A percentile compares a stretch with the other conserved stretches of the same genome.
Conservation (phyloP, 345 rosid genomes). For the Salix purpurea region DNA sequence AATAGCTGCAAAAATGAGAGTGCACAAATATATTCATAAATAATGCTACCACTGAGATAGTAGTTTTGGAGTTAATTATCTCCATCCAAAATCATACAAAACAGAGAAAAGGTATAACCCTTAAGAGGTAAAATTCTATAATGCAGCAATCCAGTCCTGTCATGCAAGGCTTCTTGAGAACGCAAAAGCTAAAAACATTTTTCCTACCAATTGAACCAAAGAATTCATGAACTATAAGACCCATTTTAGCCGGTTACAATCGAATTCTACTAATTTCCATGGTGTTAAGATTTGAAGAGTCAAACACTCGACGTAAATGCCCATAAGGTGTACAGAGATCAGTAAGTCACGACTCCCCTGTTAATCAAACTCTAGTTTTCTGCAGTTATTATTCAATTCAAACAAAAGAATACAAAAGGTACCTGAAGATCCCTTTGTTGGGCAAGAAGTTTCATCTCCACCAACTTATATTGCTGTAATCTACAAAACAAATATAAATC, state of each 20-base stretch:
- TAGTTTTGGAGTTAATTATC: background rate
- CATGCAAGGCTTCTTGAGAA: background rate
- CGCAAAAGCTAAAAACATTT: background rate
- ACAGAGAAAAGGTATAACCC: background rate
- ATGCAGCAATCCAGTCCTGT: background rate
- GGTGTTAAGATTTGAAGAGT: background rate
- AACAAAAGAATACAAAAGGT: background rate
- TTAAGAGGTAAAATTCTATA: background rate
- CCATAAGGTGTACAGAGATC: background rate
- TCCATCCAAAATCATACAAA: background rate
- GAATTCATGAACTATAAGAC: background rate
- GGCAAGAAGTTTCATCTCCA: conserved; percentile 87
- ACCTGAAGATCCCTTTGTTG: conserved; percentile 61
- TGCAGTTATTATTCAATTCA: background rate
- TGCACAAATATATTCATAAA: background rate
- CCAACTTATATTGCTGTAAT: conserved; percentile 80
- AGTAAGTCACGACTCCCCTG: background rate
- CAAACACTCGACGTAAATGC: background rate
- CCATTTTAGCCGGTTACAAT: background rate
- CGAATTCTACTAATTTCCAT: background rate
- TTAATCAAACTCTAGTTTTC: background rate
- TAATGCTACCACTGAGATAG: background rate
- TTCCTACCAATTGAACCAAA: background rate
- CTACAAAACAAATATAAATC: conserved; percentile 29
- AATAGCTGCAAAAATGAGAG: background rate